Evolutionary conservation across 192 early-diverging fungal genomes (phyloP).

Genomic region (Phlyctochytrium arcticum): DNA sequence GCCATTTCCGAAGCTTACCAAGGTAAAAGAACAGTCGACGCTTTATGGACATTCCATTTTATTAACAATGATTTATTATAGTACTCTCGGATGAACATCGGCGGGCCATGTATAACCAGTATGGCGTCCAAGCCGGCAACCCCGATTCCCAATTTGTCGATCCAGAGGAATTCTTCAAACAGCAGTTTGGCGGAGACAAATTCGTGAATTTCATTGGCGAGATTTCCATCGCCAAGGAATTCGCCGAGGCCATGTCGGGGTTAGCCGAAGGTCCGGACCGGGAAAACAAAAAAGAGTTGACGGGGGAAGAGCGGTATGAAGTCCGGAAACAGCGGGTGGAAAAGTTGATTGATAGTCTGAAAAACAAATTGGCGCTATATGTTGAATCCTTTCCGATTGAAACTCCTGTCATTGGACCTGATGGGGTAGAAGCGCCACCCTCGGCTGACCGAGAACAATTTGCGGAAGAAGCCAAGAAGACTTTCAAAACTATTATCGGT

Average conservation of each 20-base stretch:
- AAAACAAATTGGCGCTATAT: conserved; percentile 73
- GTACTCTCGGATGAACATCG: conserved; percentile 87
- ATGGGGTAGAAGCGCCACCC: conserved; percentile 1
- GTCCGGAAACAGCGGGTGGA: conserved; percentile 62
- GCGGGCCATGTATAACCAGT: conserved; percentile 84
- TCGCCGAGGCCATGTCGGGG: conserved; percentile 72
- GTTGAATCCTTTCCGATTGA: conserved; percentile 57
- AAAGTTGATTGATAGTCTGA: conserved; percentile 68
- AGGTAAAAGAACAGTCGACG: conserved; percentile 26
- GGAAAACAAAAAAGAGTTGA: conserved; percentile 45
- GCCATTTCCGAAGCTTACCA: conserved; percentile 96
- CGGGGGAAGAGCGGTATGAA: conserved; percentile 51
- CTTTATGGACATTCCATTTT: neutral
- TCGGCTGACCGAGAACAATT: conserved; percentile 29
- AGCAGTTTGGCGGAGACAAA: conserved; percentile 95
- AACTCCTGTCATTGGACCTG: conserved; percentile 12
- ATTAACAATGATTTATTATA: conserved; percentile 7
- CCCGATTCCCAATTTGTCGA: conserved; percentile 64
- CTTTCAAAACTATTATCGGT: conserved; percentile 65
- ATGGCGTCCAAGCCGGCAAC: conserved; percentile 69
- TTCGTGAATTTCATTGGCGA: conserved; percentile 98
- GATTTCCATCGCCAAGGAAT: conserved; percentile 91
- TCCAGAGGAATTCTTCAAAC: conserved; percentile 90
- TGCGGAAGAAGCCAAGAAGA: conserved; percentile 50
- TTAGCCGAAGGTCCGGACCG: conserved; percentile 43